phyloP scores from a whole-genome alignment of 1,139 yeast species.

The Candida glucosophila region DNA sequence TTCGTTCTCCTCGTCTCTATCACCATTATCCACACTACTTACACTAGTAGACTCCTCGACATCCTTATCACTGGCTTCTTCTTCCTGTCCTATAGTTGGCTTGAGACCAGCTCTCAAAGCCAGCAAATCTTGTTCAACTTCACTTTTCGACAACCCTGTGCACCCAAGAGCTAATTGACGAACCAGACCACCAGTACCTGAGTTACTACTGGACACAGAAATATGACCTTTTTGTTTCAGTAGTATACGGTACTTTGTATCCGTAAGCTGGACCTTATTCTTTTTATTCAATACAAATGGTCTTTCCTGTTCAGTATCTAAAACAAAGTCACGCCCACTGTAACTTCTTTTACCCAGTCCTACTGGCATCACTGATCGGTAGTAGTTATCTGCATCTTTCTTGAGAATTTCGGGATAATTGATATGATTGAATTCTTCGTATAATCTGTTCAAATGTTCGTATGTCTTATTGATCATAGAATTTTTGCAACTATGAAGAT shows the following conservation, averaged over 20 bases:
- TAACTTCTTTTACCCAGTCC: constrained; percentile 9
- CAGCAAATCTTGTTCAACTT: constrained; percentile 16
- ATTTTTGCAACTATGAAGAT: constrained; percentile 14
- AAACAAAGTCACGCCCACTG: constrained; percentile 24
- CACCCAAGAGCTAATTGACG: constrained; percentile 7
- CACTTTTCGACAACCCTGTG: constrained; percentile 15
- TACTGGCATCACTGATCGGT: constrained; percentile 19
- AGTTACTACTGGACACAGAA: no score
- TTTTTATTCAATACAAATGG: constrained; percentile 10
- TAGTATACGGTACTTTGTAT: constrained; percentile 12
- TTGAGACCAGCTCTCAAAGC: constrained; percentile 8
- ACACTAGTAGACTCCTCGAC: neutral
- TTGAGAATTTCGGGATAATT: constrained; percentile 18
- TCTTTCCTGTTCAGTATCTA: constrained; percentile 10
- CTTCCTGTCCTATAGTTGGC: no score
- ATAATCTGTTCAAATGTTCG: constrained; percentile 16
- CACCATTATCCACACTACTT: neutral
- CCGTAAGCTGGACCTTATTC: constrained; percentile 28
- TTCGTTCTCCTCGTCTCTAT: neutral
- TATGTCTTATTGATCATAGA: constrained; percentile 16
- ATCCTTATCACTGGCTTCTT: no score
- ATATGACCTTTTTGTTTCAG: constrained; percentile 9
- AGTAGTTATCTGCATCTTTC: constrained; percentile 27
- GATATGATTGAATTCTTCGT: constrained; percentile 16
- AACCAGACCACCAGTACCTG: neutral